phyloP scores from a whole-genome alignment of 345 rosid species.

The Pugionium cornutum region DNA sequence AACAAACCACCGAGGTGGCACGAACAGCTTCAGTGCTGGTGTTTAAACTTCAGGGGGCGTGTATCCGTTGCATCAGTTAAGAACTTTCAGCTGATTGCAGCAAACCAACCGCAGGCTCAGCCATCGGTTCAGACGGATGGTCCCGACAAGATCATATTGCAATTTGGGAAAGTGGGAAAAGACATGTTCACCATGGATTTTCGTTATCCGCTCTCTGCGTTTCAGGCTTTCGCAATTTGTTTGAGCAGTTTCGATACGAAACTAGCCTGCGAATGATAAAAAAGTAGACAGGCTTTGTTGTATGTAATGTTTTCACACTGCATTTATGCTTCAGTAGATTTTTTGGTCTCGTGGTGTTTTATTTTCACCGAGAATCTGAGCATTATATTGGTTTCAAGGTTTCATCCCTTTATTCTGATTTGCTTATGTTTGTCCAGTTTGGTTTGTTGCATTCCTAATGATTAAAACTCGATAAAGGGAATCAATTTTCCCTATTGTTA shows the following conservation, averaged over 20 bases:
- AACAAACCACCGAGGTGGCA: constrained; percentile 97
- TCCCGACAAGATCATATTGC: constrained; percentile 78
- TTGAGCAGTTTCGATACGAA: constrained; percentile 96
- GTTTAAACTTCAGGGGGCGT: constrained; percentile 89
- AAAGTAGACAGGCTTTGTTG: constrained; percentile 23
- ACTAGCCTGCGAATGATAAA: constrained; percentile 86
- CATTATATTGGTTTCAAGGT: constrained; percentile 27
- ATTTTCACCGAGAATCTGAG: constrained; percentile 34
- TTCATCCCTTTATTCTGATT: constrained; percentile 1
- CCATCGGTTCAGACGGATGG: constrained; percentile 51
- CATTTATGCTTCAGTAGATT: constrained; percentile 30
- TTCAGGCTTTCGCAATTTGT: constrained; percentile 94
- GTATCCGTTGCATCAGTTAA: constrained; percentile 95
- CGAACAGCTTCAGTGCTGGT: constrained; percentile 97
- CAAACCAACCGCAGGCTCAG: constrained; percentile 65
- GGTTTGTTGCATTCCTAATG: too few species aligned
- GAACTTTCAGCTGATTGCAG: constrained; percentile 92
- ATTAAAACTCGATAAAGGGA: too few species aligned
- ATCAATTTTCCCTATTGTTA: too few species aligned
- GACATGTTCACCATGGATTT: constrained; percentile 98
- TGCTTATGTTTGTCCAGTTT: neutral
- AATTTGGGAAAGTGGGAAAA: constrained; percentile 92
- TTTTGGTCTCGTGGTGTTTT: constrained; percentile 32
- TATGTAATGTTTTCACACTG: constrained; percentile 31
- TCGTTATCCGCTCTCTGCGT: constrained; percentile 85